Evolutionary conservation across 257 asterid genomes (phyloP).

Genomic region (Haberlea rhodopensis): DNA sequence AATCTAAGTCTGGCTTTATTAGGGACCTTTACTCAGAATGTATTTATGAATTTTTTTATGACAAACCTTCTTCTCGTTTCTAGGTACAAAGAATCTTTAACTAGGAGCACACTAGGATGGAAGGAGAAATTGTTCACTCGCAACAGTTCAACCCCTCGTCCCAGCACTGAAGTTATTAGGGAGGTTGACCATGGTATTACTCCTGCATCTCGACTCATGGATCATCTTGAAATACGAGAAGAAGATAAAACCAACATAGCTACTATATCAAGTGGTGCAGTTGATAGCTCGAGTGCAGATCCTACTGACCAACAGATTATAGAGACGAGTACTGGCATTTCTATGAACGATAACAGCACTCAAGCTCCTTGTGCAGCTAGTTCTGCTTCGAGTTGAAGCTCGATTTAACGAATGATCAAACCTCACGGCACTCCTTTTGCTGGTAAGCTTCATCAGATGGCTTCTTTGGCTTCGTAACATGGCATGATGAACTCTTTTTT

Average conservation of each 20-base stretch:
- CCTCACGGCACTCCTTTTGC: conserved; percentile 15
- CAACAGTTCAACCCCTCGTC: conserved; percentile 43
- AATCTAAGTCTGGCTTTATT: not conserved
- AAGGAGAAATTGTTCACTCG: conserved; percentile 87
- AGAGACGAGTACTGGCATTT: conserved; percentile 29
- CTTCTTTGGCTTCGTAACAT: conserved; percentile 6
- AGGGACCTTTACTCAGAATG: conserved; percentile 1
- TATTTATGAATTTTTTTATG: not conserved
- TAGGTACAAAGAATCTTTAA: conserved; percentile 81
- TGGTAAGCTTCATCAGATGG: conserved; percentile 25
- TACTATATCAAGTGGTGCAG: conserved; percentile 35
- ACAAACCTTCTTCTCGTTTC: not conserved
- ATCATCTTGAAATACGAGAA: conserved; percentile 58
- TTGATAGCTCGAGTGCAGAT: conserved; percentile 28
- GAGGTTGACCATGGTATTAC: conserved; percentile 39
- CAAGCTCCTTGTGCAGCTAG: conserved; percentile 48
- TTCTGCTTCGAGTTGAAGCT: conserved; percentile 48
- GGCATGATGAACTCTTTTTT: not conserved
- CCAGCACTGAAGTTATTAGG: conserved; percentile 44
- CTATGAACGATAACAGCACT: conserved; percentile 37
- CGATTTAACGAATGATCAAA: conserved; percentile 20
- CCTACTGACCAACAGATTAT: conserved; percentile 28
- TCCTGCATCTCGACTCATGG: conserved; percentile 56
- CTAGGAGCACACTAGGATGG: conserved; percentile 93
- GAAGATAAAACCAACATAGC: conserved; percentile 37